phyloP scores from a whole-genome alignment of 768 basidiomycete species.

The Phaffia australis region DNA sequence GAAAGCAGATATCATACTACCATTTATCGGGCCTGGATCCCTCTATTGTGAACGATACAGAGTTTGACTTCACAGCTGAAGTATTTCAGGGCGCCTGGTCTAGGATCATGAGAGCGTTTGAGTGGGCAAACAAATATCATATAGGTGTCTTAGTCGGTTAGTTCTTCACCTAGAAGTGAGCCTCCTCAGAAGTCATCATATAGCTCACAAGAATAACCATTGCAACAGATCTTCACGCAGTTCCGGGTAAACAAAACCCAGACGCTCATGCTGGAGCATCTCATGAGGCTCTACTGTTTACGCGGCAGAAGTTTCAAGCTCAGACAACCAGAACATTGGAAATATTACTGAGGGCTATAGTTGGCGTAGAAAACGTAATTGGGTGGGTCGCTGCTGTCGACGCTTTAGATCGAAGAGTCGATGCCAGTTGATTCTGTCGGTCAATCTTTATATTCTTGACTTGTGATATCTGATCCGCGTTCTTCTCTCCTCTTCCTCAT shows the following conservation, averaged over 20 bases:
- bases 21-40: constrained; percentile 68
- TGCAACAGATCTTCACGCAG: constrained; percentile 57
- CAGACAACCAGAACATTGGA: constrained; percentile 47
- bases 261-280: constrained; percentile 49
- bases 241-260: constrained; percentile 57
- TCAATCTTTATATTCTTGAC: neutral
- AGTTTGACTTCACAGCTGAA: constrained; percentile 49
- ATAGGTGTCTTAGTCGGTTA: constrained; percentile 64
- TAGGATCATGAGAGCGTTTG: constrained; percentile 49
- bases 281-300: constrained; percentile 44
- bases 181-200: neutral
- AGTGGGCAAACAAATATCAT: constrained; percentile 54
- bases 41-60: constrained; percentile 53
- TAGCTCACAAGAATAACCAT: neutral
- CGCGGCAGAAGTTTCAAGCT: constrained; percentile 41
- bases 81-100: constrained; percentile 56
- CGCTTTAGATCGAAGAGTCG: too few relatives aligned
- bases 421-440: too few relatives aligned
- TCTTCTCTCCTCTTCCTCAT: too few relatives aligned
- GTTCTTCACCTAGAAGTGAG: neutral
- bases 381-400: constrained; percentile 1
- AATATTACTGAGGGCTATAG: constrained; percentile 38
- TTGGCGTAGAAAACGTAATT: constrained; percentile 21
- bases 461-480: neutral
- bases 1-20: constrained; percentile 56